These are phyloP conservation scores for Heliamphora exappendiculata DNA, from an alignment of 148 eudicot genomes.

Conservation along the genomic window DNA sequence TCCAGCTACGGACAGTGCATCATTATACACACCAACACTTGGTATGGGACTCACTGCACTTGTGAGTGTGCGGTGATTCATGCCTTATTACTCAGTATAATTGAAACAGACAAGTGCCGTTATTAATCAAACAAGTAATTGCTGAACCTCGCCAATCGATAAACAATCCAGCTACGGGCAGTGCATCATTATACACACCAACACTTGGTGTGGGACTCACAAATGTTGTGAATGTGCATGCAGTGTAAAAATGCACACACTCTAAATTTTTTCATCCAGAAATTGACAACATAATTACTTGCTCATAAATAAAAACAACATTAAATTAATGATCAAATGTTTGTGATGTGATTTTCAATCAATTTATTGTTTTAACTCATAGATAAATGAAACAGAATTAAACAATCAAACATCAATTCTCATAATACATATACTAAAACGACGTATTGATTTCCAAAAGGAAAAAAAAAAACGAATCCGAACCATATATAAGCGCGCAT, in stretches of 20 bases:
- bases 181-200: no score
- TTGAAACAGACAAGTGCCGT: no score
- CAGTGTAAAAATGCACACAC: background rate
- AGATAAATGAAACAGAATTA: background rate
- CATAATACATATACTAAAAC: background rate
- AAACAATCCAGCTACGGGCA: no score
- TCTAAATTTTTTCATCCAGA: background rate
- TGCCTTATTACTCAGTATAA: no score
- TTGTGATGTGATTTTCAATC: background rate
- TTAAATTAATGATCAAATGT: background rate
- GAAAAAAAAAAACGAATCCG: constrained; percentile 10
- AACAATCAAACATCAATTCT: background rate
- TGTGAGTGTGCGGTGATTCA: no score
- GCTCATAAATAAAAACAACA: background rate
- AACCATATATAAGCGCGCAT: no score
- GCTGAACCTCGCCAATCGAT: no score
- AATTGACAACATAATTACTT: background rate
- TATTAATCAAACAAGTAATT: no score
- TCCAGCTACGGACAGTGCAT: no score
- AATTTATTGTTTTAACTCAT: background rate
- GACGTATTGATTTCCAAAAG: background rate
- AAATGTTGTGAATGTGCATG: background rate
- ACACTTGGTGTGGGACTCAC: no score
- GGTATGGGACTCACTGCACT: no score
- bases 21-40: no score